Evolutionary conservation across 2,329 filamentous ascomycete species (phyloP).

Genomic region (Fusarium transvaalense): DNA sequence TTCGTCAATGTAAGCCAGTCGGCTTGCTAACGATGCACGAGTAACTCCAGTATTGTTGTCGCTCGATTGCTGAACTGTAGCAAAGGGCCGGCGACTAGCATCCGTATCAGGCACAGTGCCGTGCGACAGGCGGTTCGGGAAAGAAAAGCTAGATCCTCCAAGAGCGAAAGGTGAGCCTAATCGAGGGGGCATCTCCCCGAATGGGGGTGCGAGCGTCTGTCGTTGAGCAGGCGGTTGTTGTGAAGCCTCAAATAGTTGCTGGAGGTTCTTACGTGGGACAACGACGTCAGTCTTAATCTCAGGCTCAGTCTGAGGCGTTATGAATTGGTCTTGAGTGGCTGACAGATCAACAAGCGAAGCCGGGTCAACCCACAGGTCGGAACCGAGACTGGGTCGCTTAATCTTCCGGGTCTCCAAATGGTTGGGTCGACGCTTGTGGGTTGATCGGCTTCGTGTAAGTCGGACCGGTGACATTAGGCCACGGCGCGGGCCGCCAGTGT

Average conservation of each 20-base stretch:
- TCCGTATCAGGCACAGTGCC: conserved; percentile 60
- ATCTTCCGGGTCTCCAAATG: conserved; percentile 63
- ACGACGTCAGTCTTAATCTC: conserved; percentile 51
- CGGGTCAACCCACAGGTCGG: conserved; percentile 67
- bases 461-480: conserved; percentile 67
- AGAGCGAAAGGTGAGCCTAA: conserved; percentile 71
- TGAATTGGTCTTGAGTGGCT: conserved; percentile 49
- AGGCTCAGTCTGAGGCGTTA: conserved; percentile 49
- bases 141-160: conserved; percentile 66
- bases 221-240: conserved; percentile 37
- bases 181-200: conserved; percentile 58
- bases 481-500: conserved; percentile 64
- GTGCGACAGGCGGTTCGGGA: conserved; percentile 69
- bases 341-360: conserved; percentile 45
- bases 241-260: conserved; percentile 56
- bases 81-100: conserved; percentile 64
- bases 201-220: conserved; percentile 48
- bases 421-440: conserved; percentile 67
- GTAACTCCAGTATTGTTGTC: conserved; percentile 53
- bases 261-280: conserved; percentile 58
- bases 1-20: conserved; percentile 70
- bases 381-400: conserved; percentile 67
- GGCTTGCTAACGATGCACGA: conserved; percentile 61
- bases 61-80: conserved; percentile 66
- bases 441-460: conserved; percentile 64